Percentiles rank a stretch among this genome's conserved stretches.
These are phyloP conservation scores for Hypoxylon sp. DNA, from an alignment of 2,329 filamentous ascomycete species.

Conservation along the genomic window DNA sequence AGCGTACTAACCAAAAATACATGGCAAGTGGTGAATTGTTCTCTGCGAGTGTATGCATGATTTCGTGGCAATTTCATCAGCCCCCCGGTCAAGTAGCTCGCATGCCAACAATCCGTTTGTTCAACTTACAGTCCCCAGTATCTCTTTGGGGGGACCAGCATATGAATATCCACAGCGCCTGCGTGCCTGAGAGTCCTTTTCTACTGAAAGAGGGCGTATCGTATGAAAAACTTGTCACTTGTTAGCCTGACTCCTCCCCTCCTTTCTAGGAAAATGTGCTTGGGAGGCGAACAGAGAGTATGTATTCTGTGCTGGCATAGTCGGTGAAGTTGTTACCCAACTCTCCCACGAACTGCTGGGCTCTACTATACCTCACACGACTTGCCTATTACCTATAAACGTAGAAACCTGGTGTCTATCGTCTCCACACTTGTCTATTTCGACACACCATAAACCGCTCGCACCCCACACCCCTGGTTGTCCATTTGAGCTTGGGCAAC, in stretches of 20 bases:
- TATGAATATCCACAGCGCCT: constrained; percentile 40
- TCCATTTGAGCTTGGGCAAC: constrained; percentile 46
- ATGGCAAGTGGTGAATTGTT: constrained; percentile 54
- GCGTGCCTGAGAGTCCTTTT: constrained; percentile 29
- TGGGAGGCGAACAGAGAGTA: constrained; percentile 30
- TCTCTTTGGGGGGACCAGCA: constrained; percentile 36
- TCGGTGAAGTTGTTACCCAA: constrained; percentile 52
- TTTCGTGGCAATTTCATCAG: constrained; percentile 61
- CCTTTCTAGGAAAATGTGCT: constrained; percentile 25
- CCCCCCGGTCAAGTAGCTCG: constrained; percentile 57
- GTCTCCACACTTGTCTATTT: constrained; percentile 54
- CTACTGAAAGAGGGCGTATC: constrained; percentile 33
- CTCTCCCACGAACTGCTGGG: constrained; percentile 49
- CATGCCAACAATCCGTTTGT: constrained; percentile 54
- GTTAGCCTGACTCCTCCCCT: constrained; percentile 51
- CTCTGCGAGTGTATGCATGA: constrained; percentile 62
- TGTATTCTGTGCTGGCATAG: constrained; percentile 48
- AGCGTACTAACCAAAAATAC: constrained; percentile 53
- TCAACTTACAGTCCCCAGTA: constrained; percentile 48
- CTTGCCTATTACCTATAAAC: constrained; percentile 50
- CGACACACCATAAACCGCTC: constrained; percentile 49
- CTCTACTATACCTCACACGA: constrained; percentile 54
- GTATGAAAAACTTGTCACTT: constrained; percentile 40
- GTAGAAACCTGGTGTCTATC: constrained; percentile 52
- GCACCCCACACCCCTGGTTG: constrained; percentile 51